These are phyloP conservation scores for Mycena latifolia DNA, from an alignment of 768 basidiomycete genomes.

Conservation along the genomic window DNA sequence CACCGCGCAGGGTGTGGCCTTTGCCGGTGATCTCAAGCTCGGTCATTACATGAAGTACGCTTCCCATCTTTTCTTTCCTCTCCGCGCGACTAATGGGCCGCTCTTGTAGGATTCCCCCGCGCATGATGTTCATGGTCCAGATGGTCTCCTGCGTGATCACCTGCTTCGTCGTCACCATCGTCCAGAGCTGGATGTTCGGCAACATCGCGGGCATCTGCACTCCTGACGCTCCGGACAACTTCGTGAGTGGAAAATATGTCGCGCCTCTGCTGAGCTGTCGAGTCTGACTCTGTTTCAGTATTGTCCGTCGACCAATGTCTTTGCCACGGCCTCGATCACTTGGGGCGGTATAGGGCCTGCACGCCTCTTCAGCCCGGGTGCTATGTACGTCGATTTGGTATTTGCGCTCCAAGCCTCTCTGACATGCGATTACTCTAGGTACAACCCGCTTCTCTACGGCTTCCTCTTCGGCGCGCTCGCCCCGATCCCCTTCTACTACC, in stretches of 20 bases:
- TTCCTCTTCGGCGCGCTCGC: conserved; percentile 80
- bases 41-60: conserved; percentile 85
- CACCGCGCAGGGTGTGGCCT: conserved; percentile 72
- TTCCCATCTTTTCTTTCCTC: neutral
- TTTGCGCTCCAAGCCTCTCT: conserved; percentile 17
- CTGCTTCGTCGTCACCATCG: conserved; percentile 67
- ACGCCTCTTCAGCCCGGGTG: conserved; percentile 75
- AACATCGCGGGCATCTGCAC: conserved; percentile 83
- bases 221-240: conserved; percentile 69
- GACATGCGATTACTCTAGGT: conserved; percentile 48
- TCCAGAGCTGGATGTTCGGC: conserved; percentile 80
- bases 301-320: conserved; percentile 78
- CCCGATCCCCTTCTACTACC: conserved; percentile 87
- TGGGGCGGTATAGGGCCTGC: conserved; percentile 87
- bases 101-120: conserved; percentile 76
- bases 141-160: conserved; percentile 69
- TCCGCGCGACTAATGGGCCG: neutral
- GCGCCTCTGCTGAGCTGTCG: too few species aligned
- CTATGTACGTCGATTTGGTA: conserved; percentile 53
- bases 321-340: conserved; percentile 78
- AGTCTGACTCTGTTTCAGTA: too few species aligned
- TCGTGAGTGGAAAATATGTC: too few species aligned
- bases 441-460: conserved; percentile 76
- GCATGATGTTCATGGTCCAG: conserved; percentile 82
- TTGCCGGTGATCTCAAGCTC: conserved; percentile 83